Evolutionary conservation across 2,329 filamentous ascomycete species (phyloP).

Genomic region (Cytospora chrysosperma): DNA sequence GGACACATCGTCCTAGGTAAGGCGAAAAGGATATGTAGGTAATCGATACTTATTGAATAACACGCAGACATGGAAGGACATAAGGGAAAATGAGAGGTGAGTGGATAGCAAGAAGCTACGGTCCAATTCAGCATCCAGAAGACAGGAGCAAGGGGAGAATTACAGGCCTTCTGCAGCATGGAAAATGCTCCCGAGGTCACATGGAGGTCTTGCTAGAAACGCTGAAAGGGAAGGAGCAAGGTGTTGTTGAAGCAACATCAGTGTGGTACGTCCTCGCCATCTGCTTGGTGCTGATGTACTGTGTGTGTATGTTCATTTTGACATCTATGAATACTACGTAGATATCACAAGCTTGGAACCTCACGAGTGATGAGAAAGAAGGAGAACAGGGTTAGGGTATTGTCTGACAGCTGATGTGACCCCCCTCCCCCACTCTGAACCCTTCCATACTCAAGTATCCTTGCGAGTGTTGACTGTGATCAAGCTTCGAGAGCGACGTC

Average conservation of each 20-base stretch:
- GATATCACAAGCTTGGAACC: too few relatives aligned
- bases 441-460: too few relatives aligned
- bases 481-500: neutral
- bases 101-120: slow-evolving; percentile 7
- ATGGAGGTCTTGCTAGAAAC: neutral
- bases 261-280: neutral
- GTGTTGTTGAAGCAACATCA: neutral
- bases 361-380: too few relatives aligned
- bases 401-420: too few relatives aligned
- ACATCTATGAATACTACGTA: too few relatives aligned
- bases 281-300: neutral
- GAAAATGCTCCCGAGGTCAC: neutral
- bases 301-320: neutral
- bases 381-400: too few relatives aligned
- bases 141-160: neutral
- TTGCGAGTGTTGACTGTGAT: too few relatives aligned
- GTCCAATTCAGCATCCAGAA: neutral
- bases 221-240: neutral
- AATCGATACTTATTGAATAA: neutral
- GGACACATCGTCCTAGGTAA: slow-evolving; percentile 17
- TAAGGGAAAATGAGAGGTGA: neutral
- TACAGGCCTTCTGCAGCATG: neutral
- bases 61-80: neutral
- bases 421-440: neutral
- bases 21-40: neutral